These are phyloP conservation scores for Phylloporus arenicola DNA, from an alignment of 768 basidiomycete genomes.

Conservation along the genomic window DNA sequence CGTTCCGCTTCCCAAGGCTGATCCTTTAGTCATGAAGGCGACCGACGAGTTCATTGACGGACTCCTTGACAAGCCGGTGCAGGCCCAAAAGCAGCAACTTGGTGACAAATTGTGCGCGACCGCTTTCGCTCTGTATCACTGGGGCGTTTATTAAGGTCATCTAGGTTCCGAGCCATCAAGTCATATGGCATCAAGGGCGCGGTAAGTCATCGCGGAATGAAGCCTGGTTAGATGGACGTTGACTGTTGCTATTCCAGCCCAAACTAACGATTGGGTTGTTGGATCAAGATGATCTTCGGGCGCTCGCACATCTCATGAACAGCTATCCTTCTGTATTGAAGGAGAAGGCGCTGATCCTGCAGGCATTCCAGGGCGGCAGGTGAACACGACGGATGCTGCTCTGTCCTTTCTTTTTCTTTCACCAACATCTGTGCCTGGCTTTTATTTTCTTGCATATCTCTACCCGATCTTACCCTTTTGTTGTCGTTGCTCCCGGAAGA, in stretches of 20 bases:
- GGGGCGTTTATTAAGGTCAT: constrained; percentile 16
- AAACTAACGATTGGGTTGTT: constrained; percentile 80
- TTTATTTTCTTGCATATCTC: background rate
- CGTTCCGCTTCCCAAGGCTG: constrained; percentile 63
- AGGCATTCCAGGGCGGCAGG: constrained; percentile 23
- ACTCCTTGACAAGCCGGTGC: constrained; percentile 48
- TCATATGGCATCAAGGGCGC: constrained; percentile 78
- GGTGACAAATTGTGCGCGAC: constrained; percentile 67
- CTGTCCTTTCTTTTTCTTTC: background rate
- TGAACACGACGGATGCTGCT: constrained; percentile 7
- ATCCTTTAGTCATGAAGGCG: constrained; percentile 59
- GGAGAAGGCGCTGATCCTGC: constrained; percentile 54
- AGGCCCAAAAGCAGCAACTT: constrained; percentile 70
- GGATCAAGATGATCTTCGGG: constrained; percentile 79
- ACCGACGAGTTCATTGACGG: constrained; percentile 72
- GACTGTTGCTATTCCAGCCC: constrained; percentile 40
- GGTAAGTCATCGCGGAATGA: constrained; percentile 37
- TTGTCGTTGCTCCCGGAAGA: background rate
- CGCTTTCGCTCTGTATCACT: constrained; percentile 5
- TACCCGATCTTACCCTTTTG: background rate
- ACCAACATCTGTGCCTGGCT: background rate
- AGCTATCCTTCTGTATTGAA: constrained; percentile 79
- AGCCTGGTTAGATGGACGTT: background rate
- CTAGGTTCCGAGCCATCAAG: constrained; percentile 57
- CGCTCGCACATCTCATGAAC: constrained; percentile 82